Evolutionary conservation across 306 rosid species (phyloP).

Genomic region (Abrus pulchellus): DNA sequence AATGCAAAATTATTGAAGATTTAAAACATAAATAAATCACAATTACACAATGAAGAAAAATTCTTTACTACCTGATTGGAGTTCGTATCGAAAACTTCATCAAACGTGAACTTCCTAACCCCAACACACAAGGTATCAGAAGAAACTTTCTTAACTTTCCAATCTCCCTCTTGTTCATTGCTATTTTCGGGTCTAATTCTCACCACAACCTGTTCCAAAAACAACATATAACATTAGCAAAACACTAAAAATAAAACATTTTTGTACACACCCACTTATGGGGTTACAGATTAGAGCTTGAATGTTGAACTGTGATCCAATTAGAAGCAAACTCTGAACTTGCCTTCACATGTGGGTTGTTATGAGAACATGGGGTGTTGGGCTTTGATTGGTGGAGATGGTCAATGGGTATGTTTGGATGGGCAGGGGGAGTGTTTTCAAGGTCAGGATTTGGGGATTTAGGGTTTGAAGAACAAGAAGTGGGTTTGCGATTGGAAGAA

Average conservation of each 20-base stretch:
- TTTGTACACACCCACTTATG: neutral
- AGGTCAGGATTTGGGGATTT: constrained; percentile 41
- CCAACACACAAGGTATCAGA: constrained; percentile 62
- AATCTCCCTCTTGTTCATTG: constrained; percentile 55
- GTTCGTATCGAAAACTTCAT: constrained; percentile 72
- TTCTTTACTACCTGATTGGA: constrained; percentile 77
- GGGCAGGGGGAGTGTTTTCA: constrained; percentile 76
- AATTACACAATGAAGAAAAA: neutral
- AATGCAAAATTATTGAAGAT: neutral
- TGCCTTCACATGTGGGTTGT: constrained; percentile 63
- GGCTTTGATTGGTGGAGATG: constrained; percentile 44
- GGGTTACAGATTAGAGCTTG: neutral
- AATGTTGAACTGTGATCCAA: neutral
- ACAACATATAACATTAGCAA: neutral
- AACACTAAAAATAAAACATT: neutral
- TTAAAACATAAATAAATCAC: neutral
- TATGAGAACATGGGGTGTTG: constrained; percentile 43
- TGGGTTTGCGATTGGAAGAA: constrained; percentile 62
- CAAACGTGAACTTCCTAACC: constrained; percentile 65
- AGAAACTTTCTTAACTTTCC: constrained; percentile 66
- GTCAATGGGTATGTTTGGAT: constrained; percentile 66
- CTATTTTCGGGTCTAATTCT: constrained; percentile 73
- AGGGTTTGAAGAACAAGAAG: constrained; percentile 36
- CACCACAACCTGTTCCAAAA: constrained; percentile 72
- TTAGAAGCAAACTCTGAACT: neutral